These are phyloP conservation scores for Aspergillus sclerotiicarbonarius DNA, from an alignment of 495 filamentous ascomycete species.

Conservation along the genomic window DNA sequence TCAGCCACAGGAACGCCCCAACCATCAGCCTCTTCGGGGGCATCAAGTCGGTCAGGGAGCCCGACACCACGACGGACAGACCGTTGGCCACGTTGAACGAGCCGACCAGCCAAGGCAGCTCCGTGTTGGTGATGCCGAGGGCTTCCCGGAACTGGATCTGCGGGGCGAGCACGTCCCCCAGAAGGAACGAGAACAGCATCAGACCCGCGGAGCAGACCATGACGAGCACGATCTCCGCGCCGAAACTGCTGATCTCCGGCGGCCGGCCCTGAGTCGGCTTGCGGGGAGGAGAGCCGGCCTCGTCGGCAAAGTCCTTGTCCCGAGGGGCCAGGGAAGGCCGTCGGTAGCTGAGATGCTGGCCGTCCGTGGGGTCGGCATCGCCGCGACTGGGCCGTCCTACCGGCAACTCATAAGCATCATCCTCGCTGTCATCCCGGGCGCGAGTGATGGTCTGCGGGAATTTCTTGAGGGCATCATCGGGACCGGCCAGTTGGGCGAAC, in stretches of 20 bases:
- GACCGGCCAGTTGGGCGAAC: conserved; percentile 1
- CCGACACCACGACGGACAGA: conserved; percentile 44
- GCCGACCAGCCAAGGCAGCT: conserved; percentile 45
- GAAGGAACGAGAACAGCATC: conserved; percentile 45
- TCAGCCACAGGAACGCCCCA: conserved; percentile 43
- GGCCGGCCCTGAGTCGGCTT: conserved; percentile 29
- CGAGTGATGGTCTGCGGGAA: conserved; percentile 9
- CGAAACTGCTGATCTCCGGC: conserved; percentile 33
- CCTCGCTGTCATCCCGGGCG: background rate
- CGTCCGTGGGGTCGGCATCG: too few species aligned
- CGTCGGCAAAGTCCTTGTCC: conserved; percentile 2
- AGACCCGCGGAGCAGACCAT: conserved; percentile 44
- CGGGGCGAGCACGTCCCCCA: conserved; percentile 41
- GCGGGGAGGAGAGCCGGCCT: conserved; percentile 8
- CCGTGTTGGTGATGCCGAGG: conserved; percentile 36
- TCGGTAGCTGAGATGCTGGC: too few species aligned
- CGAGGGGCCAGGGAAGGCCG: background rate
- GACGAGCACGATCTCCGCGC: conserved; percentile 40
- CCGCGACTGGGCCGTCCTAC: background rate
- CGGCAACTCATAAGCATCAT: conserved; percentile 3
- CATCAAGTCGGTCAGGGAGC: conserved; percentile 42
- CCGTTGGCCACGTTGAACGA: conserved; percentile 41
- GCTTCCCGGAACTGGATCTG: conserved; percentile 34
- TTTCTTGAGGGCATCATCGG: conserved; percentile 5
- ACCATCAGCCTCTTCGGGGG: conserved; percentile 43